Base-by-base conservation (phyloP, 805 yeast genomes). In the Cyberlindnera suaveolens region DNA sequence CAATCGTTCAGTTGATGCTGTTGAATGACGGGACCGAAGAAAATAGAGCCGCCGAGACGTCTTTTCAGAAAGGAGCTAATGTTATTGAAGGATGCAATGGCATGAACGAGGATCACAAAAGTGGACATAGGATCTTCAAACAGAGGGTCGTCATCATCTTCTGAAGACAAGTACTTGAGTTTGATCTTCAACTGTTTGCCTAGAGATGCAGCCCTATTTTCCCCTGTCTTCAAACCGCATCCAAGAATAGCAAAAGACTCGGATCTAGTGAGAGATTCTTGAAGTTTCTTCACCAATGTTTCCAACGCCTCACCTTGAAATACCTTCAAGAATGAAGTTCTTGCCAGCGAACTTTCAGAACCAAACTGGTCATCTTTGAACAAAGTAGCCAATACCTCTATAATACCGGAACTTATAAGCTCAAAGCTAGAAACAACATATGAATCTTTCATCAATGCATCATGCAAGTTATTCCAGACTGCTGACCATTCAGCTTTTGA, bases 161-260 rank as follows among this genome's bases (percentile, higher is more conserved):
- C 36, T n/a, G 40, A 43, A 17, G 69, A 73, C 9, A 62, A 65
- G n/a, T 68, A 63, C 3, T 62, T 57, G 4, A 88, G 66, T 47
- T 72, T 76, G 14, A 88, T 48, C 42, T 78, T 79, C 34, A 88
- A 64, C 58, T 86, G 95, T 44, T 77, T 80, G 0, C 89, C 85
- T 73, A 89, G 71, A 0, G 82, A 72, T 0, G 79, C 68, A 2
- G 85, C 74, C 23, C 77, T 75, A 18, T 61, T 62, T 31, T 66
- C 68, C 23, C 61, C 64, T 7, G 63, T 58, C 36, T 53, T 61
- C 27, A 65, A 41, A 3, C 85, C 54, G 43, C 64, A 63, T 11
- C 65, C 65, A 11, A 66, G 60, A 15, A 88, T 77, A 34, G 79
- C 83, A 58, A 88, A 85, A 0, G 82, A 67, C 58, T 89, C 96